phyloP scores from a whole-genome alignment of 805 yeast genomes.

The Saturnispora halmiae region DNA sequence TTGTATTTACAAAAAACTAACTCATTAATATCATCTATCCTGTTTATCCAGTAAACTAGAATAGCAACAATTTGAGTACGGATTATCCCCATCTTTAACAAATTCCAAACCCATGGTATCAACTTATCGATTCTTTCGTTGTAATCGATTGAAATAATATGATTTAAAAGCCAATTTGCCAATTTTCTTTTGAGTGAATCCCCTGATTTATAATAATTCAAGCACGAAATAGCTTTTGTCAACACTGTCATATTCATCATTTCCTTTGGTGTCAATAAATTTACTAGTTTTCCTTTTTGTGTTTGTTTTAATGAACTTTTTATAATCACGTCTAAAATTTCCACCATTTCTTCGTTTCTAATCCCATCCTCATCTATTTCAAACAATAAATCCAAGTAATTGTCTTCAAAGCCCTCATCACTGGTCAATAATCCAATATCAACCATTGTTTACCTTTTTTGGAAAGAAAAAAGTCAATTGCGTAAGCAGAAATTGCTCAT shows the following conservation, averaged over 20 bases:
- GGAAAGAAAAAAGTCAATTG: too few species aligned
- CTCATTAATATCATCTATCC: background rate
- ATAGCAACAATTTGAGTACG: background rate
- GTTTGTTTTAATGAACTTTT: background rate
- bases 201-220: background rate
- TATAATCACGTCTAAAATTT: background rate
- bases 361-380: background rate
- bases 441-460: background rate
- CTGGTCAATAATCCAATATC: background rate
- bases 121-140: background rate
- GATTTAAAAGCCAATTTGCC: constrained; percentile 1
- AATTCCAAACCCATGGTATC: constrained; percentile 7
- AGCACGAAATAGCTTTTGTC: background rate
- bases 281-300: background rate
- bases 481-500: too few species aligned
- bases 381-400: background rate
- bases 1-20: background rate
- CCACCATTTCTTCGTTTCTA: background rate
- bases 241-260: background rate
- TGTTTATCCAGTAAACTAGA: background rate
- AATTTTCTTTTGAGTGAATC: constrained; percentile 1
- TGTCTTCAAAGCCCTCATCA: background rate
- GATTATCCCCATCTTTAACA: constrained; percentile 2
- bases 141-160: constrained; percentile 2
- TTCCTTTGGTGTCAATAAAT: constrained; percentile 3